Percentiles rank a stretch among this genome's conserved stretches.
Evolutionary conservation across 2,329 filamentous ascomycete species (phyloP).

Genomic region (Alternaria brassicae): DNA sequence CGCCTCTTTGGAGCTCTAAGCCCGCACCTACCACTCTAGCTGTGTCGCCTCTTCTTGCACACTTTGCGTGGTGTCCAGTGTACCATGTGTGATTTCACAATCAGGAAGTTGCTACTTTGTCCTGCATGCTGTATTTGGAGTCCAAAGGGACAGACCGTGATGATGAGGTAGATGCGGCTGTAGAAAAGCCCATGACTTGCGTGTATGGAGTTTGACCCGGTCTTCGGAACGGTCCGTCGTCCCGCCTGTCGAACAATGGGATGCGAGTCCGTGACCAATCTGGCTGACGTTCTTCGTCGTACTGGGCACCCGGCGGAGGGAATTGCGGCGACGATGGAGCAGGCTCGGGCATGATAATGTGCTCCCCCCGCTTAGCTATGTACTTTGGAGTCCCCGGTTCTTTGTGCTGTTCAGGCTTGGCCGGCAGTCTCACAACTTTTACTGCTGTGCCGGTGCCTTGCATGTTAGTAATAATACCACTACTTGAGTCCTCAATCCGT

Average conservation of each 20-base stretch:
- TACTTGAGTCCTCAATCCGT: not conserved
- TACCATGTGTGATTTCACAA: not conserved
- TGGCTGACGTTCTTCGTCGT: slow-evolving; percentile 3
- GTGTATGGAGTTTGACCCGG: not conserved
- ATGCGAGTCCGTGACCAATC: slow-evolving; percentile 7
- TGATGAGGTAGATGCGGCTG: too few species aligned
- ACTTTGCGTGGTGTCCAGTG: not conserved
- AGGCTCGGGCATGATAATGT: not conserved
- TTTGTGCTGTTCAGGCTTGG: not conserved
- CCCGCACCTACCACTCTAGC: not conserved
- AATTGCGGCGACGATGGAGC: not conserved
- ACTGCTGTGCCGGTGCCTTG: not conserved
- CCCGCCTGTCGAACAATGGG: not conserved
- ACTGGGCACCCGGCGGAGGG: not conserved
- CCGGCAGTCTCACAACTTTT: not conserved
- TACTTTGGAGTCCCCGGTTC: not conserved
- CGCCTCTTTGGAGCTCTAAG: not conserved
- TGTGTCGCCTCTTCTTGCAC: not conserved
- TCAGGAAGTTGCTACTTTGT: not conserved
- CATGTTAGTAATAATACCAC: not conserved
- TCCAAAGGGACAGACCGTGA: not conserved
- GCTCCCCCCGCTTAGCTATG: not conserved
- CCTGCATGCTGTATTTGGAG: not conserved
- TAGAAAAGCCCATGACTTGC: not conserved
- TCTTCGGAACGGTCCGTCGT: slow-evolving; percentile 5